Conservation (phyloP, 257 asterid species). For the Nicotiana noctiflora region DNA sequence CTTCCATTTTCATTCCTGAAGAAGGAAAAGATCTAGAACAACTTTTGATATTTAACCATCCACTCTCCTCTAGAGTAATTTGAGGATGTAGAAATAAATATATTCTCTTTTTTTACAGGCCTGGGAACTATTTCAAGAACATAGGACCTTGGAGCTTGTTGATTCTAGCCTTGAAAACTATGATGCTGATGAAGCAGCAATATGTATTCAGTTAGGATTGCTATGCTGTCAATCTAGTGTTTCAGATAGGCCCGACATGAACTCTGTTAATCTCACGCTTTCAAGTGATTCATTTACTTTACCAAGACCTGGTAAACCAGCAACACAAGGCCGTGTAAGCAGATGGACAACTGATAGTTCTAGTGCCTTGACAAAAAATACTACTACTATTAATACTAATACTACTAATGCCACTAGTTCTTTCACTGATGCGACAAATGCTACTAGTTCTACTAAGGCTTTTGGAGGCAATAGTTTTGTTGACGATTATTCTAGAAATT, state of each 20-base stretch:
- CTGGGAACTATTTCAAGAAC: constrained; percentile 48
- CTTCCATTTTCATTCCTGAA: neutral
- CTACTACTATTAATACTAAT: constrained; percentile 33
- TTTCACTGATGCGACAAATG: constrained; percentile 21
- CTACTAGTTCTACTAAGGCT: constrained; percentile 28
- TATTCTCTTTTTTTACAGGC: constrained; percentile 32
- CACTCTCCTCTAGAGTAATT: neutral
- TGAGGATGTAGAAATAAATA: neutral
- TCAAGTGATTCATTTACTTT: constrained; percentile 58
- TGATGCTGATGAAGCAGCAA: constrained; percentile 43
- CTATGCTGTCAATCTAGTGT: constrained; percentile 76
- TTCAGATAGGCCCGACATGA: constrained; percentile 72
- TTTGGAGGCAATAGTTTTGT: constrained; percentile 27
- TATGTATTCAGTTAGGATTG: constrained; percentile 67
- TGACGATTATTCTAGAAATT: constrained; percentile 70
- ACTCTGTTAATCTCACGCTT: constrained; percentile 46
- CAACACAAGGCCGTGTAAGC: constrained; percentile 61
- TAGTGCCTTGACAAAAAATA: constrained; percentile 36
- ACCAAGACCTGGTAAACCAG: constrained; percentile 73
- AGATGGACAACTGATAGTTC: constrained; percentile 41
- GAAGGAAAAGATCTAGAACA: neutral
- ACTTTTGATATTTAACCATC: neutral
- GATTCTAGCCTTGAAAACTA: constrained; percentile 40
- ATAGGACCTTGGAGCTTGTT: constrained; percentile 41
- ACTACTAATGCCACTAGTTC: constrained; percentile 33